Conservation (phyloP, 805 yeast species). For the Yarrowia sp. region DNA sequence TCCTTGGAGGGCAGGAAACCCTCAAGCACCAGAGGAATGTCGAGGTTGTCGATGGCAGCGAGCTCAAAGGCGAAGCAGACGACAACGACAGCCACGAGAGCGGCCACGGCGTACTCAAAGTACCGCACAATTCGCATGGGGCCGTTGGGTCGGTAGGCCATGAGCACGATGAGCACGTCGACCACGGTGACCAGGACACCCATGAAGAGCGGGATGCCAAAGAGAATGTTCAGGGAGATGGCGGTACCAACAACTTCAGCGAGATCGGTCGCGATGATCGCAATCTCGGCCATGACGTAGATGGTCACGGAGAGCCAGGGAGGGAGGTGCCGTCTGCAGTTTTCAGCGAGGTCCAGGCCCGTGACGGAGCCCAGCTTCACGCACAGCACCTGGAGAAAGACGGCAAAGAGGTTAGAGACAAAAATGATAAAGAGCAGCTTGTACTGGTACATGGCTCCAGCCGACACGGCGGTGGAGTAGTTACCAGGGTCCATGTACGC, state of each 20-base stretch:
- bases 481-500: constrained; percentile 96
- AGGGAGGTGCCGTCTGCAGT: constrained; percentile 72
- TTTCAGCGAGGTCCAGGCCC: constrained; percentile 82
- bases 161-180: constrained; percentile 73
- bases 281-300: constrained; percentile 75
- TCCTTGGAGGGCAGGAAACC: constrained; percentile 74
- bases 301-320: constrained; percentile 59
- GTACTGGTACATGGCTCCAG: constrained; percentile 79
- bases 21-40: constrained; percentile 50
- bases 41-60: constrained; percentile 47
- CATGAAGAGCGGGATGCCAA: constrained; percentile 64
- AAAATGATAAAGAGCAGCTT: constrained; percentile 69
- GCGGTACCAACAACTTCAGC: constrained; percentile 97
- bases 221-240: constrained; percentile 72
- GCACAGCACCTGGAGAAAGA: constrained; percentile 76
- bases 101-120: constrained; percentile 73
- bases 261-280: constrained; percentile 87
- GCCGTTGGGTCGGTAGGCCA: constrained; percentile 77
- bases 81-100: constrained; percentile 70
- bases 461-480: constrained; percentile 82
- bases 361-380: constrained; percentile 87
- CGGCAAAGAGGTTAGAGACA: constrained; percentile 79
- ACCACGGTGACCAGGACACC: constrained; percentile 80
- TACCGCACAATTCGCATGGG: constrained; percentile 69
- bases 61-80: constrained; percentile 72